Base-by-base conservation (phyloP, 2,329 filamentous ascomycete species). In the Rhynchosporium agropyri region DNA sequence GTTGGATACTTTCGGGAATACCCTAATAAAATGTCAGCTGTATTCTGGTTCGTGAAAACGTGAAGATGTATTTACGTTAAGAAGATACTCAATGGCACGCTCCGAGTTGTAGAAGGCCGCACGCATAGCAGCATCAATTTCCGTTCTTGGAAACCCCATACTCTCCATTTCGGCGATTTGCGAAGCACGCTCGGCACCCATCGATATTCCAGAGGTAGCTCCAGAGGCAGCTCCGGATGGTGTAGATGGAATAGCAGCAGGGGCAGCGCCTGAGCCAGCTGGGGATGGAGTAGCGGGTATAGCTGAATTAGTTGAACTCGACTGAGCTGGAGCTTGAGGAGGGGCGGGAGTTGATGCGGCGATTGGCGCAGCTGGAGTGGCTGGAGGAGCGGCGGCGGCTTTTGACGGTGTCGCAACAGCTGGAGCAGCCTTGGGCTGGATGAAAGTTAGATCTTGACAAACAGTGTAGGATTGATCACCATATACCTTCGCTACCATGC, bases 71-170 rank as follows among this genome's bases (percentile, higher is more conserved):
- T 89, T 78, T 77, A 95, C 92, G 70, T 80, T 97, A 74, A 99
- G 77, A 12, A 99, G 85, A 74, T 99, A 99, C 77, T 99, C 95
- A 62, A 99, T 94, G 60, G 95, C 95, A 72, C 95, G 92, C 77
- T 98, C 94, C 13, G 94, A 92, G 79, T 99, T 99, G 83, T 90
- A 96, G 78, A 91, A 99, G 13, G 95, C 95, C 67, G 95, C 95
- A 73, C 94, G 90, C 89, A 99, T 95, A 58, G 95, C 95, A 54
- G 89, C 86, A 71, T 97, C 92, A 70, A 97, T 97, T 74, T 96
- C 90, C 58, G 86, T 81, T 73, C 93, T 85, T 73, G 91, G 86
- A 71, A 99, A 99, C 8, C 95, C 95, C 95, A 99, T 99, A 69
- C 89, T 89, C 79, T 97, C 93, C 92, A 99, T 97, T 75, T 93